Evolutionary conservation across 495 filamentous ascomycete genomes (phyloP).

Genomic region (Immersiella caudata): DNA sequence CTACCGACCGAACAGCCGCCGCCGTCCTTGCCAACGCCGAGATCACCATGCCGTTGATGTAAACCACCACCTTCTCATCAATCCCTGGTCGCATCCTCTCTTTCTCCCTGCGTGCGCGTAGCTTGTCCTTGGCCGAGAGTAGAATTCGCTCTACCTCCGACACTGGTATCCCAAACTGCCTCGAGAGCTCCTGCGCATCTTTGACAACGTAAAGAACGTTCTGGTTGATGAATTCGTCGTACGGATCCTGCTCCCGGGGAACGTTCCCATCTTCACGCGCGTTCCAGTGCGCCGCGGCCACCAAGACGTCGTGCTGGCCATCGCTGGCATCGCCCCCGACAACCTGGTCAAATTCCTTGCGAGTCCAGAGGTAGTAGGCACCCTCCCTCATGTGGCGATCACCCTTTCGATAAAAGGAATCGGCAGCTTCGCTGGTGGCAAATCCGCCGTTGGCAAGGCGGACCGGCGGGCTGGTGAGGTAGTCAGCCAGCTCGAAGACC

Average conservation of each 20-base stretch:
- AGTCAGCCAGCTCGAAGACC: constrained; percentile 81
- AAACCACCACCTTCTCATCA: constrained; percentile 88
- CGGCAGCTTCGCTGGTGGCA: constrained; percentile 87
- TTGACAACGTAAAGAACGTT: constrained; percentile 56
- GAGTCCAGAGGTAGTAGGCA: constrained; percentile 94
- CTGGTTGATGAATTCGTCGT: constrained; percentile 92
- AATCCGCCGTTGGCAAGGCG: constrained; percentile 73
- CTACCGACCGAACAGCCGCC: constrained; percentile 63
- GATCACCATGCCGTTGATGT: constrained; percentile 91
- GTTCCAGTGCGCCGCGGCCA: constrained; percentile 84
- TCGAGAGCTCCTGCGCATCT: constrained; percentile 67
- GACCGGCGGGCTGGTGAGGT: constrained; percentile 72
- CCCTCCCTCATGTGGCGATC: constrained; percentile 90
- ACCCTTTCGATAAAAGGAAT: constrained; percentile 73
- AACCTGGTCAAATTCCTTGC: constrained; percentile 80
- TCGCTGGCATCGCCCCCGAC: constrained; percentile 52
- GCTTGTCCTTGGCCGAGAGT: constrained; percentile 64
- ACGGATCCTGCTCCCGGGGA: constrained; percentile 76
- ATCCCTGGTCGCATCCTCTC: constrained; percentile 78
- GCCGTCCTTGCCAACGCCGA: constrained; percentile 75
- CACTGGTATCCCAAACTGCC: constrained; percentile 75
- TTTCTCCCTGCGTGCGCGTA: constrained; percentile 72
- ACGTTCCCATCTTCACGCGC: constrained; percentile 90
- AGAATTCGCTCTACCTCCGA: constrained; percentile 75
- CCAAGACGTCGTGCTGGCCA: constrained; percentile 62